Base-by-base conservation (phyloP, 2,329 filamentous ascomycete species). In the Botrytis hyacinthi region DNA sequence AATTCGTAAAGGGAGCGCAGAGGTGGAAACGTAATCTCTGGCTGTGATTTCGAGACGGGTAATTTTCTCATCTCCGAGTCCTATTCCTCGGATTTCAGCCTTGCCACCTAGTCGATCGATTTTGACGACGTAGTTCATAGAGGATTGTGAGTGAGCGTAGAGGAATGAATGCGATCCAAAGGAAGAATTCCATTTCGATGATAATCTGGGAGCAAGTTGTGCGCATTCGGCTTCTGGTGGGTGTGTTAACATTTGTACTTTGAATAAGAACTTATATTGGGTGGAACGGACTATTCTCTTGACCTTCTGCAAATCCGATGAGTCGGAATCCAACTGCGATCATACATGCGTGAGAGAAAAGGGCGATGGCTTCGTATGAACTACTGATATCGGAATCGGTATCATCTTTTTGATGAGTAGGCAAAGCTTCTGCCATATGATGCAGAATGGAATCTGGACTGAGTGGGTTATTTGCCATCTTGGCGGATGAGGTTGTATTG, bases 301-400 rank as follows among this genome's bases (percentile, higher is more conserved):
- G 89, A 71, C 95, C 93, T 82, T 98, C 94, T 66, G 91, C 88
- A n/a, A 97, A 90, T 2, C 95, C 95, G 29, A 94, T 83, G 4
- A 98, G 86, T 71, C 91, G 88, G 81, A 98, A 98, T 76, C 90
- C 93, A 3, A 95, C 89, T 14, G 91, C 90, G 37, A 89, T 82
- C 90, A 98, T 93, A 79, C 91, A 94, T 5, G 93, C 92, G 82
- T 99, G 95, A 32, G 91, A 86, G 76, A 97, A 91, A 37, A 98
- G 87, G 26, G 93, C 94, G 75, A 98, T 85, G 66, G 92, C 93
- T 83, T 98, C 95, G 81, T 92, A 93, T 0, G 92, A 88, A 73
- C 88, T 91, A 77, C 90, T 90, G 44, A 95, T 81, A 76, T 90
- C 88, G 7, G 89, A 90, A n/a, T 84, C 85, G 29, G 85, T 85